Conservation (phyloP, 257 asterid genomes). For the Anisodus acutangulus region DNA sequence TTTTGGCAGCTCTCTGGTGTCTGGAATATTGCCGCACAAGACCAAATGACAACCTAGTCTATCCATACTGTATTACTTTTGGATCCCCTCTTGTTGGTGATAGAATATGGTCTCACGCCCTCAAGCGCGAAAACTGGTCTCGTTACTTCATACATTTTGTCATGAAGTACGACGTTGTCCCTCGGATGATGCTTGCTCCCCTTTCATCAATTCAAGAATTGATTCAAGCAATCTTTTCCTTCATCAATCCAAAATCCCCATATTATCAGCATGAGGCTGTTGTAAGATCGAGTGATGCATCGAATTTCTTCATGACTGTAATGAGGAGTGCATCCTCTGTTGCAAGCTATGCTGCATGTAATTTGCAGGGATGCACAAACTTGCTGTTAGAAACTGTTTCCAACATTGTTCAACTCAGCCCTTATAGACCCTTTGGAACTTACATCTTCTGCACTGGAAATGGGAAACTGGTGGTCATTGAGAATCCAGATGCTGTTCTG, state of each 20-base stretch:
- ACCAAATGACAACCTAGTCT: slow-evolving; percentile 29
- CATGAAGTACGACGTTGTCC: slow-evolving; percentile 69
- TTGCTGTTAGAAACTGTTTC: slow-evolving; percentile 73
- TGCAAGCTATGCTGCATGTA: slow-evolving; percentile 75
- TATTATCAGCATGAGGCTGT: slow-evolving; percentile 35
- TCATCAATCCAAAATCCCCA: slow-evolving; percentile 53
- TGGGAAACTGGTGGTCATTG: slow-evolving; percentile 63
- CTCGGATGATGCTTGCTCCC: slow-evolving; percentile 77
- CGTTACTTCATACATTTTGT: slow-evolving; percentile 66
- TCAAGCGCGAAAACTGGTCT: slow-evolving; percentile 77
- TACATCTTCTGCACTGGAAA: slow-evolving; percentile 62
- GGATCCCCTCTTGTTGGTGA: slow-evolving; percentile 78
- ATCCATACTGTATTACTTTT: slow-evolving; percentile 72
- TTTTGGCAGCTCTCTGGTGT: slow-evolving; percentile 79
- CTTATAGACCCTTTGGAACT: slow-evolving; percentile 77
- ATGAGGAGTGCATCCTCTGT: slow-evolving; percentile 63
- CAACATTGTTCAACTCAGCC: slow-evolving; percentile 75
- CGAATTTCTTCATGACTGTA: slow-evolving; percentile 53
- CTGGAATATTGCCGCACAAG: slow-evolving; percentile 62
- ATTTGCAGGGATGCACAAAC: slow-evolving; percentile 81
- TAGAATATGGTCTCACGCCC: slow-evolving; percentile 72
- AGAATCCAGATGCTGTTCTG: slow-evolving; percentile 77
- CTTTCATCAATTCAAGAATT: slow-evolving; percentile 54
- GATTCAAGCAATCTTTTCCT: slow-evolving; percentile 53
- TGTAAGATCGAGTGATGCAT: slow-evolving; percentile 36